These are phyloP conservation scores for Pleomassaria siparia DNA, from an alignment of 2,329 filamentous ascomycete genomes.

Conservation along the genomic window DNA sequence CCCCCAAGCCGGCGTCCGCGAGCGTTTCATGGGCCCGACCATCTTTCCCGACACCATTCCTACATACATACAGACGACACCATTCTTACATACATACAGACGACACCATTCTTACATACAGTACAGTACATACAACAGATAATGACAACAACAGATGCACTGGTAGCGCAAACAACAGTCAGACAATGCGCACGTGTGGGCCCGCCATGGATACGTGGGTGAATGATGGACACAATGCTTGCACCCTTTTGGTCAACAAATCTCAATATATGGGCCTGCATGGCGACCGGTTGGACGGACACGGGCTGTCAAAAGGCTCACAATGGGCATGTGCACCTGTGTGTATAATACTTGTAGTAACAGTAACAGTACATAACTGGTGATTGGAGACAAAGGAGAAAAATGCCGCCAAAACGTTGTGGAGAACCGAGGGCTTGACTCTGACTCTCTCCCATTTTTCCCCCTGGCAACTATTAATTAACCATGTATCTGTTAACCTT, in stretches of 20 bases:
- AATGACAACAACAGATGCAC: too few species aligned
- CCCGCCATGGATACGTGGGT: too few species aligned
- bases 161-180: background rate
- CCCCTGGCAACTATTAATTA: background rate
- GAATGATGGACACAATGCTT: too few species aligned
- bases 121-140: too few species aligned
- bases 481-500: too few species aligned
- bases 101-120: too few species aligned
- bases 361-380: background rate
- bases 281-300: background rate
- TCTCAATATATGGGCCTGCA: background rate
- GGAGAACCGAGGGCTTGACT: background rate
- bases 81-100: too few species aligned
- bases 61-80: too few species aligned
- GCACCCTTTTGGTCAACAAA: background rate
- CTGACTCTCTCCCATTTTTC: background rate
- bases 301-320: background rate
- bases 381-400: background rate
- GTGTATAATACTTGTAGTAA: too few species aligned
- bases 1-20: background rate
- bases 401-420: background rate
- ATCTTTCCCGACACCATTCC: too few species aligned
- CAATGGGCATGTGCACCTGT: conserved; percentile 5
- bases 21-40: background rate
- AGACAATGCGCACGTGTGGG: background rate